Base-by-base conservation (phyloP, 805 yeast genomes). In the Blastobotrys attinorum region DNA sequence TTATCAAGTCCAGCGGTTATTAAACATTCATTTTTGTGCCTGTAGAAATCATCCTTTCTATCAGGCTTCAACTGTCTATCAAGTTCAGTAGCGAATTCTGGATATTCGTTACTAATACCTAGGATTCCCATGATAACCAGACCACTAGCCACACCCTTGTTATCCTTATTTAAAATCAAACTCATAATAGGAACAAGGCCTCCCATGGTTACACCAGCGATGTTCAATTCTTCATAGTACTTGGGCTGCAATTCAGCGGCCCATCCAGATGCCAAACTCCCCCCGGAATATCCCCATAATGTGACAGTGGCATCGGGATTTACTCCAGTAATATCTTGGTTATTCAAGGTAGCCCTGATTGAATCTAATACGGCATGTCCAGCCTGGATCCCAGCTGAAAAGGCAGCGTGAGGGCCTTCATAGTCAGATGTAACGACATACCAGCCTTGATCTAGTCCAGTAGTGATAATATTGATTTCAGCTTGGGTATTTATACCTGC, bases 211-310 rank as follows among this genome's bases (percentile, higher is more conserved):
- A 51, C 49, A n/a, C 57, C 64, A 3, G 34, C 48, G 32, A 60
- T 45, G 35, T 47, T 45, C 27, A 56, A 45, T 21, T 56, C 57
- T 6, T 56, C 55, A 3, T 57, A 58, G 36, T 56, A 56, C 18
- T 34, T 23, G 8, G 51, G 50, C 41, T 52, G 58, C 27, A 55
- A 45, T 43, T 52, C 53, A 10, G 59, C 54, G 18, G 60, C 59
- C 56, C 59, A 54, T 7, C 95, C 95, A 22, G 88, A 83, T 54
- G 89, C 72, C 55, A 90, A 78, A 60, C 73, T 79, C 52, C 77
- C 72, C 49, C 82, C 87, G 46, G 77, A 77, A 56, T 79, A 79
- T 5, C 94, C 72, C 90, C 94, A 92, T 29, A 86, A 83, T 13
- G 94, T 96, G 54, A 84, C 85, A 31, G 23, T 33, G 15, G 48